phyloP scores from a whole-genome alignment of 1,139 yeast species.

The Debaryomyces robertsiae region DNA sequence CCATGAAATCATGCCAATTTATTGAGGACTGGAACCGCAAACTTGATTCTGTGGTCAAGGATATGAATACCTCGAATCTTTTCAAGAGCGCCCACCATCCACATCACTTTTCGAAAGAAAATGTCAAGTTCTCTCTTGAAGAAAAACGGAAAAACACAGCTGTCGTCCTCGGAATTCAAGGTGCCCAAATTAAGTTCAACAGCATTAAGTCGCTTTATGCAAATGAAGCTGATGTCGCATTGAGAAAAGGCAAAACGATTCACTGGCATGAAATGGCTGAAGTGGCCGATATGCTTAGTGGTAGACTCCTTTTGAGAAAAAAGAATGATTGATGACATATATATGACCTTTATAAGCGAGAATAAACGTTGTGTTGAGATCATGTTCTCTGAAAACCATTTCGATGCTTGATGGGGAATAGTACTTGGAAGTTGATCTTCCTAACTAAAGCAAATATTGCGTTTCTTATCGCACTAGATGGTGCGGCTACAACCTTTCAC shows the following conservation, averaged over 20 bases:
- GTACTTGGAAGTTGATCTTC: no score
- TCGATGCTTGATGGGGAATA: no score
- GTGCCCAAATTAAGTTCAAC: slow-evolving; percentile 60
- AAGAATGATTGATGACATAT: slow-evolving; percentile 5
- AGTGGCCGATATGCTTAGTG: slow-evolving; percentile 70
- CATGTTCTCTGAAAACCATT: no score
- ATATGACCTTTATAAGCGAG: no score
- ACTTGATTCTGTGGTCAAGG: slow-evolving; percentile 1
- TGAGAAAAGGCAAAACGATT: slow-evolving; percentile 66
- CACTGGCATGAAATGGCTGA: slow-evolving; percentile 68
- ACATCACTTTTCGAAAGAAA: neutral
- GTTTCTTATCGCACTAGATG: no score
- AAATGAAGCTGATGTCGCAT: slow-evolving; percentile 57
- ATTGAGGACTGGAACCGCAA: slow-evolving; percentile 50
- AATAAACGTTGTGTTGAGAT: no score
- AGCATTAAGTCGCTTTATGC: slow-evolving; percentile 57
- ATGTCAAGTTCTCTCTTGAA: neutral
- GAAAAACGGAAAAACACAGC: slow-evolving; percentile 26
- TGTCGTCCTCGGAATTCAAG: slow-evolving; percentile 71
- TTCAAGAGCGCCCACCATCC: neutral
- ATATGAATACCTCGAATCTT: neutral
- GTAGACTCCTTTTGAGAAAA: slow-evolving; percentile 55
- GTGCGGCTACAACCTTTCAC: no score
- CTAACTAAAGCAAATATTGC: no score
- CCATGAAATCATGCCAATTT: slow-evolving; percentile 69